Base-by-base conservation (phyloP, 192 early-diverging fungal species). In the Podila epicladia region DNA sequence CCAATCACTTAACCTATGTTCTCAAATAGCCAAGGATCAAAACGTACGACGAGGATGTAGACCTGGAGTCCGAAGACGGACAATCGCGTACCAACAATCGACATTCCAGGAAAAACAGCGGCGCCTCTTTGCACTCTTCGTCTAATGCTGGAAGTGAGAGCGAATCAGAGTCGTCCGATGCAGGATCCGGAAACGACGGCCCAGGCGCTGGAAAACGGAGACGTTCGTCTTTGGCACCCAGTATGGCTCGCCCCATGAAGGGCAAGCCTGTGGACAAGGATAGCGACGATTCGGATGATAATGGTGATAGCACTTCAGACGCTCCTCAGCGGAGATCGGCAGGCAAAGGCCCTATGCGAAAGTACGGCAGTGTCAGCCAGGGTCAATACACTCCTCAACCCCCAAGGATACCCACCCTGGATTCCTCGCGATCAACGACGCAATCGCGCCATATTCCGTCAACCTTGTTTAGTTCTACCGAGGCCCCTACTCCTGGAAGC, bases 21-120 rank as follows among this genome's bases (percentile, higher is more conserved):
- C 32, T n/a, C 35, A 8, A 8, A 41, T 82, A 92, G 89, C 91
- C 91, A 26, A 89, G 78, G 8, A 93, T 94, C 31, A 91, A 93
- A 64, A 92, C 85, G 19, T 93, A 87, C 45, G 91, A 92, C 45
- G 93, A 94, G 66, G 88, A 91, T 57, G 84, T 93, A 48, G 92
- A 92, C 68, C 62, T 92, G 77, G 91, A 88, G 20, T 84, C 83
- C 22, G 89, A 90, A 6, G 80, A 85, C 19, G 72, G 60, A 5
- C 41, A 53, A 15, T 38, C 45, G 19, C 69, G 64, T 12, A 48
- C 65, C 51, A 76, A 50, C 64, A 63, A 50, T 45, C 62, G 35
- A 24, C 33, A 68, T 32, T 12, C 45, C 26, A 45, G 82, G 48
- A 73, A 70, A 58, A 67, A 61, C 59, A 84, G 76, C 35, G 64